Evolutionary conservation across 2,329 filamentous ascomycete species (phyloP), one percentile per base, ranked within the genome.

Genomic region (Cladophialophora immunda): DNA sequence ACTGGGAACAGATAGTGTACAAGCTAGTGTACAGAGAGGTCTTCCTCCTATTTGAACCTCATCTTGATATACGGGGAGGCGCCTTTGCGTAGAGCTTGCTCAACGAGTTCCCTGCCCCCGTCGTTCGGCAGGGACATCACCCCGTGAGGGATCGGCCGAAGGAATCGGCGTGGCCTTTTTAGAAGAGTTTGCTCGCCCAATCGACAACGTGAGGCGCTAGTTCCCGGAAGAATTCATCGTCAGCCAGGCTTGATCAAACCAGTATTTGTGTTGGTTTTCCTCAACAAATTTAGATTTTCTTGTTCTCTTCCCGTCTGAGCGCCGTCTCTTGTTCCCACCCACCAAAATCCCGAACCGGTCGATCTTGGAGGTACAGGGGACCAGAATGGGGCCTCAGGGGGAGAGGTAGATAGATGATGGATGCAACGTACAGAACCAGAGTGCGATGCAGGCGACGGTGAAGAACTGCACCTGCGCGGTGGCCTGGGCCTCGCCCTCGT

Each of bases 351-450:
- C 38, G 29, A 53, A 53, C 36, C 32, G 30, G 52, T 27, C 45
- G 22, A 34, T 38, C 34, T 34, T 3, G 8, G 22, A 5, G 11
- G 45, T 5, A 50, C 3, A 15, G 7, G 8, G n/a, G 36, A 27
- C 5, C 38, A 55, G 11, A 41, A 17, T 25, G 36, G 34, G 29
- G 25, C 74, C 9, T 30, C 19, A 41, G 53, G 15, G 45, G 11
- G 15, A 27, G 13, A 50, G 22, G 7, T 17, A 41, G 30, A 15
- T 30, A 32, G 32, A 19, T n/a, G 13, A 17, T n/a, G 30, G 32
- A 22, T 5, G 27, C n/a, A 4, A 75, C 86, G 70, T 83, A 90
- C 87, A 88, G 58, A 89, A 81, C 78, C 89, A 89, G 58, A 90
- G 82, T 30, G 88, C 77, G 58, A 86, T 76, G 71, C 85, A 86